These are phyloP conservation scores for Medicago truncatula DNA, from an alignment of 306 rosid species.

Conservation along the genomic window MtrunA17r5.0-ANR NC_053046.1:11174001-11174500, in stretches of 20 bases:
- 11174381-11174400: not conserved
- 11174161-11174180: not conserved
- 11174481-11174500: too few species aligned
- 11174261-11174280: slow-evolving; percentile 35
- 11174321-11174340: not conserved
- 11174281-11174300: slow-evolving; percentile 1
- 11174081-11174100: too few species aligned
- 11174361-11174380: not conserved
- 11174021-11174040: too few species aligned
- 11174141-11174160: too few species aligned
- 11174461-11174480: too few species aligned
- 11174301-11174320: not conserved
- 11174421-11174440: too few species aligned
- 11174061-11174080: too few species aligned
- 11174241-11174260: not conserved
- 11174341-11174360: slow-evolving; percentile 17
- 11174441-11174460: not conserved
- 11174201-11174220: not conserved
- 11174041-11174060: too few species aligned
- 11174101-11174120: too few species aligned
- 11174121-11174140: too few species aligned
- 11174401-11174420: not conserved
- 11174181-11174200: not conserved
- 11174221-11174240: slow-evolving; percentile 39
- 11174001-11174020: too few species aligned